phyloP scores from a whole-genome alignment of 306 rosid species.

The Leucaena leucocephala region DNA sequence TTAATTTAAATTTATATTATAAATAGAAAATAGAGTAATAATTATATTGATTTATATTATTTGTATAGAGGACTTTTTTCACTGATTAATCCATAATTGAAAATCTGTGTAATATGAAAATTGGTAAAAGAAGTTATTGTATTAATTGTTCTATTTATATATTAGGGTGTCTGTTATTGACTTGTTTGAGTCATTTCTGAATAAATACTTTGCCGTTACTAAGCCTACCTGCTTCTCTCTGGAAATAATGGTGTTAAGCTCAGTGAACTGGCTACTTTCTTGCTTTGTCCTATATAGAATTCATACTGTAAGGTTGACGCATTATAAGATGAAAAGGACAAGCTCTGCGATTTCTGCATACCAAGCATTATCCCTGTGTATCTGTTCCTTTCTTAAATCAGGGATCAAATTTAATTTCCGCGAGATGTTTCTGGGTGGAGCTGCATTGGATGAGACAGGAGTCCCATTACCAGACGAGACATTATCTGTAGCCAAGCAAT shows the following conservation, averaged over 20 bases:
- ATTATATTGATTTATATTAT: no score
- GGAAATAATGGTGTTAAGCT: not conserved
- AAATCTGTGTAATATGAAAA: no score
- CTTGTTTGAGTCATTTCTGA: no score
- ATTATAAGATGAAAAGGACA: not conserved
- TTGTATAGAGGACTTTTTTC: no score
- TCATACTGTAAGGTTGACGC: not conserved
- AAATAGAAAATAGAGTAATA: no score
- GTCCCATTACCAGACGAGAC: conserved; percentile 87
- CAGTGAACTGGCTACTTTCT: not conserved
- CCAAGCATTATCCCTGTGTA: not conserved
- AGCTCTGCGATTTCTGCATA: not conserved
- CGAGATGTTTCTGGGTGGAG: conserved; percentile 87
- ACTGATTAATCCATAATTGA: no score
- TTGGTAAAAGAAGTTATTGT: no score
- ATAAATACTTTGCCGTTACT: no score
- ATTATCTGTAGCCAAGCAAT: conserved; percentile 65
- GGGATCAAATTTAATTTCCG: conserved; percentile 69
- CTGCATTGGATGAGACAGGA: conserved; percentile 84
- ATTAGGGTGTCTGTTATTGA: no score
- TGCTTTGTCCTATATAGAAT: not conserved
- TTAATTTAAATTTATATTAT: no score
- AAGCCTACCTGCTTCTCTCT: not conserved
- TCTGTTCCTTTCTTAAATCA: conserved; percentile 27
- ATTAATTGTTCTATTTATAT: no score